Evolutionary conservation across 352 stramenopile species (phyloP).

Genomic region (Achlya hypogyna): DNA sequence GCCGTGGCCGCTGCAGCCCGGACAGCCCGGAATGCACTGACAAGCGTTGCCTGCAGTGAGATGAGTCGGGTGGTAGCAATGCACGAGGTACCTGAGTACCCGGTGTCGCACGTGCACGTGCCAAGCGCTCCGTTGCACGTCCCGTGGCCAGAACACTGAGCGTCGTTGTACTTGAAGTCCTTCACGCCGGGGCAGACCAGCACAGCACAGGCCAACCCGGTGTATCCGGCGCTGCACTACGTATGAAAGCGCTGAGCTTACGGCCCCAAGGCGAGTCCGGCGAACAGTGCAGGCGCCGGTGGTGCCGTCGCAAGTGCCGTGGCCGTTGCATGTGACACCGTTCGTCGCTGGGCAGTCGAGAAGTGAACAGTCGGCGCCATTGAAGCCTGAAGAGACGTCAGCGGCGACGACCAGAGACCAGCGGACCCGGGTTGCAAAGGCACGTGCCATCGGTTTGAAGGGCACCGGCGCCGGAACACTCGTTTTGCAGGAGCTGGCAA

Average conservation of each 20-base stretch:
- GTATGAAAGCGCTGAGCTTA: background rate
- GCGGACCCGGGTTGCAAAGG: slow-evolving; percentile 37
- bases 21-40: slow-evolving; percentile 61
- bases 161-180: slow-evolving; percentile 29
- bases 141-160: slow-evolving; percentile 60
- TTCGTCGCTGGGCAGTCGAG: slow-evolving; percentile 35
- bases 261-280: background rate
- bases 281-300: slow-evolving; percentile 30
- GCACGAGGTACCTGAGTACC: slow-evolving; percentile 32
- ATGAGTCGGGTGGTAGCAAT: background rate
- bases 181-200: slow-evolving; percentile 37
- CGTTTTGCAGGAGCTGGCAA: slow-evolving; percentile 57
- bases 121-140: slow-evolving; percentile 39
- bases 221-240: slow-evolving; percentile 38
- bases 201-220: slow-evolving; percentile 44
- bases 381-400: slow-evolving; percentile 24
- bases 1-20: slow-evolving; percentile 35
- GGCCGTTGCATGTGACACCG: slow-evolving; percentile 35
- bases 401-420: background rate
- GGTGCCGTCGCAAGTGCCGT: slow-evolving; percentile 39
- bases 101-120: slow-evolving; percentile 37
- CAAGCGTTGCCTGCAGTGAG: slow-evolving; percentile 33
- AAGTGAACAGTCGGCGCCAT: slow-evolving; percentile 42
- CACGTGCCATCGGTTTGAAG: slow-evolving; percentile 40
- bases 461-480: slow-evolving; percentile 54